Evolutionary conservation across 2,329 filamentous ascomycete genomes (phyloP).

Genomic region (Xylariaceae sp.): DNA sequence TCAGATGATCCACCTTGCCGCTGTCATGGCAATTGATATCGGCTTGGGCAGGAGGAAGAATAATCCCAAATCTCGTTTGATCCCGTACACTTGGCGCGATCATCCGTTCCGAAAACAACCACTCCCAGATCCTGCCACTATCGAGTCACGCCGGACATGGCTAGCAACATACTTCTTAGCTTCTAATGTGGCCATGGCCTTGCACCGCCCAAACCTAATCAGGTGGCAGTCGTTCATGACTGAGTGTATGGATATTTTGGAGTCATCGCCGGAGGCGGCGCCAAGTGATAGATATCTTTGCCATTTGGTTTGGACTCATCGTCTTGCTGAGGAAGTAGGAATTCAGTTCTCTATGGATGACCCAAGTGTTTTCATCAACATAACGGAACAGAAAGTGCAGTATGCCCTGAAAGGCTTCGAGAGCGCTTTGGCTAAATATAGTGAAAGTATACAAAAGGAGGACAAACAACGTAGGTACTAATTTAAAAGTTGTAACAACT

Average conservation of each 20-base stretch:
- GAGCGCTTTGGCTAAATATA: slow-evolving; percentile 67
- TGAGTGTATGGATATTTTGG: slow-evolving; percentile 63
- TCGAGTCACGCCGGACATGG: slow-evolving; percentile 65
- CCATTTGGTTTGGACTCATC: slow-evolving; percentile 65
- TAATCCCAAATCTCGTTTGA: slow-evolving; percentile 45
- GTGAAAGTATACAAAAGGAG: slow-evolving; percentile 58
- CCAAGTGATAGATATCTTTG: slow-evolving; percentile 65
- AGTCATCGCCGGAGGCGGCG: slow-evolving; percentile 60
- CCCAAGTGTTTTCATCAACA: slow-evolving; percentile 56
- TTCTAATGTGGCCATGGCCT: slow-evolving; percentile 65
- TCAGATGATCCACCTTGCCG: slow-evolving; percentile 81
- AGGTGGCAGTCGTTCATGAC: slow-evolving; percentile 67
- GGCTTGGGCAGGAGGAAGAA: slow-evolving; percentile 64
- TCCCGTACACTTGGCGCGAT: slow-evolving; percentile 50
- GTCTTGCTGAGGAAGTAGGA: slow-evolving; percentile 72
- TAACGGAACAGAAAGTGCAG: slow-evolving; percentile 69
- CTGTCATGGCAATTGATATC: slow-evolving; percentile 83
- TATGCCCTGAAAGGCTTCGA: slow-evolving; percentile 71
- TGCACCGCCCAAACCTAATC: slow-evolving; percentile 66
- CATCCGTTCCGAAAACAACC: slow-evolving; percentile 51
- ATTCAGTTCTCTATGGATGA: slow-evolving; percentile 73
- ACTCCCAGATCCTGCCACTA: slow-evolving; percentile 58
- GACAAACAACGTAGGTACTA: slow-evolving; percentile 60
- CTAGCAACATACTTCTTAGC: slow-evolving; percentile 65
- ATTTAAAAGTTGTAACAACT: slow-evolving; percentile 21